Evolutionary conservation across 1,139 yeast species (phyloP), one percentile per base, ranked within the genome.

Genomic region (Yamadazyma mexicana): DNA sequence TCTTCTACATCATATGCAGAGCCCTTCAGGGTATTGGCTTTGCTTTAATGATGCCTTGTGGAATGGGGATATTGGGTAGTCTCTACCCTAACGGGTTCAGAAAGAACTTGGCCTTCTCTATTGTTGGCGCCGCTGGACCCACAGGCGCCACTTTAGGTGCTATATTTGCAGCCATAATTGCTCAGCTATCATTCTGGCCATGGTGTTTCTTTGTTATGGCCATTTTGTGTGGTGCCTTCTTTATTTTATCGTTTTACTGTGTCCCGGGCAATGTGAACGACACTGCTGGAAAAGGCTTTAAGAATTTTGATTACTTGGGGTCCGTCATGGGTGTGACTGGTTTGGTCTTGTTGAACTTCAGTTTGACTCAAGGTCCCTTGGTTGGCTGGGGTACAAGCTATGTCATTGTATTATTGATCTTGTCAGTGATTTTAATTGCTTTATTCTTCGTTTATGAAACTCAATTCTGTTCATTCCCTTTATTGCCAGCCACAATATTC

Each of bases 1-100:
- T 67, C 0, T 76, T 76, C 51, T 76, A 70, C 53, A 75, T 77
- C 40, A 54, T 75, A 8, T 64, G 77, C 47, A 63, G 82, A 40
- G 80, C 81, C 0, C 62, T 77, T 33, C 80, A 74, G 52, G 83
- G 82, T 12, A 60, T 77, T 12, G 83, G 82, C 2, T 67, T 75
- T 46, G 78, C 83, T 0, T 65, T 74, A 33, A 55, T 76, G 15
- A 39, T 49, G 32, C 53, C 53, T 5, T 48, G 52, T 44, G 53
- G 53, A 8, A 47, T 49, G 51, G 53, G 53, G 2, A 48, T 48
- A 8, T 28, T 49, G 29, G 82, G 82, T 5, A 64, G 64, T 27
- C 52, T 73, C 8, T 78, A 77, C 47, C 64, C 70, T 8, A 62
- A 61, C 25, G 75, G 76, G 4, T 61, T 69, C 2, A 57, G 81